Evolutionary conservation across 2,329 filamentous ascomycete genomes (phyloP).

Genomic region (Annulohypoxylon truncatum): DNA sequence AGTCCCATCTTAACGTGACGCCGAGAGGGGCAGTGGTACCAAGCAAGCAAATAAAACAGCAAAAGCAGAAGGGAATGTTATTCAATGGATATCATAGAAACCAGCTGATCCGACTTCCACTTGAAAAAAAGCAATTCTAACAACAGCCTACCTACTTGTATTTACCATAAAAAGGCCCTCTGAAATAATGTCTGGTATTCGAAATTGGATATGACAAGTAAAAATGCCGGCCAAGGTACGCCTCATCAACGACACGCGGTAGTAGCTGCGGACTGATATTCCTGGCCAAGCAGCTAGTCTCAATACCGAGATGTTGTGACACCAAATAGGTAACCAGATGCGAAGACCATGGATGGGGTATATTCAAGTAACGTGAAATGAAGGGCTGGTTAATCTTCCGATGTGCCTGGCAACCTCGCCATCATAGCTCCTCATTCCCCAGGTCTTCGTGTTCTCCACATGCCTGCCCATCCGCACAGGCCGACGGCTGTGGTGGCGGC

Average conservation of each 20-base stretch:
- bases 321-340: neutral
- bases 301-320: neutral
- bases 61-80: neutral
- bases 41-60: neutral
- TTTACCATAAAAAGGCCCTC: neutral
- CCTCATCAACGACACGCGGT: neutral
- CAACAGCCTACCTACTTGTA: neutral
- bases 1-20: neutral
- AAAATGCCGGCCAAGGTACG: neutral
- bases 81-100: neutral
- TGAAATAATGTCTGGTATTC: neutral
- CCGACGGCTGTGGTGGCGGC: conserved; percentile 12
- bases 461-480: conserved; percentile 2
- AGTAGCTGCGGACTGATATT: neutral
- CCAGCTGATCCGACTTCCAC: neutral
- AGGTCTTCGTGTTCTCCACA: conserved; percentile 2
- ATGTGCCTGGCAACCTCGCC: neutral
- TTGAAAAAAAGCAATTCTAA: neutral
- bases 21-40: neutral
- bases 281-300: neutral
- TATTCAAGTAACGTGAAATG: neutral
- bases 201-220: neutral
- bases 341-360: neutral
- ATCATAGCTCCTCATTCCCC: conserved; percentile 31
- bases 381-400: neutral